These are phyloP conservation scores for Houttuynia cordata DNA, from an alignment of 164 flowering plant species.

Conservation along the genomic window DNA sequence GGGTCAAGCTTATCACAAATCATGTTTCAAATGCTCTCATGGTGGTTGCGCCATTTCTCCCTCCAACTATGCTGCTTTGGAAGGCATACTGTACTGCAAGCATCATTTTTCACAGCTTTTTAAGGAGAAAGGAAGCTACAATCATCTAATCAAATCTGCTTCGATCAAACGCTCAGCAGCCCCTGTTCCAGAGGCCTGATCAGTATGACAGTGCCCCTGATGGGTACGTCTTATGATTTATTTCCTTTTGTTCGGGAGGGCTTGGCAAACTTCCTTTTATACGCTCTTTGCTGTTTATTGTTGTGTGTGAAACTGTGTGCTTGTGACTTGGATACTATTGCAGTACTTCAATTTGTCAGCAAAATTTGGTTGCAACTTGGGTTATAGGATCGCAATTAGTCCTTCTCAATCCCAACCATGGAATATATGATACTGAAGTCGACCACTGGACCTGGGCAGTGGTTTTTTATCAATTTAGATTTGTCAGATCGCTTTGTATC, in stretches of 20 bases:
- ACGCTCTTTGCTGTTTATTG: no score
- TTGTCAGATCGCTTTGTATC: no score
- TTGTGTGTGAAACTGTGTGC: no score
- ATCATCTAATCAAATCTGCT: slow-evolving; percentile 80
- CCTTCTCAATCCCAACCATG: no score
- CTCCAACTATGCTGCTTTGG: slow-evolving; percentile 92
- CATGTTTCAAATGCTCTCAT: slow-evolving; percentile 95
- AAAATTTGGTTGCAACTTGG: no score
- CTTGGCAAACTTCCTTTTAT: no score
- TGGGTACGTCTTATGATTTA: neutral
- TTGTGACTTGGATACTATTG: no score
- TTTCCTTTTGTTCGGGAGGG: neutral
- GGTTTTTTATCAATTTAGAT: no score
- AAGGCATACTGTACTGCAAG: slow-evolving; percentile 88
- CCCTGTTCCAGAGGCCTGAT: slow-evolving; percentile 31
- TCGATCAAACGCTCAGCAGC: slow-evolving; percentile 57
- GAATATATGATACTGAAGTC: no score
- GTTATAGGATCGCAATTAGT: no score
- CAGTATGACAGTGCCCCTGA: neutral
- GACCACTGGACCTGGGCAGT: no score
- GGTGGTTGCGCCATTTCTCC: slow-evolving; percentile 88
- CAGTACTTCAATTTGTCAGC: no score
- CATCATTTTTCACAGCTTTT: slow-evolving; percentile 97
- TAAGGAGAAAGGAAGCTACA: slow-evolving; percentile 97
- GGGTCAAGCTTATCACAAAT: slow-evolving; percentile 73